A percentile compares a stretch with the other conserved stretches of the same genome.
These are phyloP conservation scores for Colletotrichum limetticola DNA, from an alignment of 2,329 filamentous ascomycete genomes.

Conservation along the genomic window DNA sequence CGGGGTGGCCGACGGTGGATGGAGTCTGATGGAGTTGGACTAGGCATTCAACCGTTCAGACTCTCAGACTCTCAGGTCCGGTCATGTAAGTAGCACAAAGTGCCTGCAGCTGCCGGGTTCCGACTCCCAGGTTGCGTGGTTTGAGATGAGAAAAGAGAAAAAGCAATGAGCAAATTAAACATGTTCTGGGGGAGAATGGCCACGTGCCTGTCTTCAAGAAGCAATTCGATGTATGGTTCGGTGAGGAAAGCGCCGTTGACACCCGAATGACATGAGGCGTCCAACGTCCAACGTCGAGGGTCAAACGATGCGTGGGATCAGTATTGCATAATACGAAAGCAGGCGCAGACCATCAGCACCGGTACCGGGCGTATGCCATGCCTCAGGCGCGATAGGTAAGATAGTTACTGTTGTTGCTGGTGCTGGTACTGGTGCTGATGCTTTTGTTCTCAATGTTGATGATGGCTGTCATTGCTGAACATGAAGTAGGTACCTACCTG, in stretches of 20 bases:
- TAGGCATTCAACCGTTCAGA: background rate
- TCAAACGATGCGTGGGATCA: background rate
- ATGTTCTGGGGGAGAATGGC: background rate
- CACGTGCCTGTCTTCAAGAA: conserved; percentile 20
- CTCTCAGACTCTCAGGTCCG: background rate
- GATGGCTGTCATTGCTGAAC: background rate
- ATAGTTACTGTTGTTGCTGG: background rate
- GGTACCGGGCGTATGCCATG: background rate
- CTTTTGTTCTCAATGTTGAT: background rate
- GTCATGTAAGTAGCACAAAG: no score
- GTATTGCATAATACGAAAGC: background rate
- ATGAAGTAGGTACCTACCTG: no score
- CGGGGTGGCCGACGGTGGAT: conserved; percentile 6
- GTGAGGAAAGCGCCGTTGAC: background rate
- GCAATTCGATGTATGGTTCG: background rate
- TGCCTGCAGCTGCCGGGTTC: background rate
- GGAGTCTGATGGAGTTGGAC: conserved; percentile 3
- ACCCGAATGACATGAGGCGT: background rate
- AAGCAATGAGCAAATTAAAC: background rate
- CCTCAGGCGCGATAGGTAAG: background rate
- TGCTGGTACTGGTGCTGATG: background rate
- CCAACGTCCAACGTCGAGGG: background rate
- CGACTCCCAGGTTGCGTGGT: conserved; percentile 4
- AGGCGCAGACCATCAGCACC: background rate
- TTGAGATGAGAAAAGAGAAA: background rate